Base-by-base conservation (phyloP, 345 rosid genomes). In the Excoecaria agallocha region DNA sequence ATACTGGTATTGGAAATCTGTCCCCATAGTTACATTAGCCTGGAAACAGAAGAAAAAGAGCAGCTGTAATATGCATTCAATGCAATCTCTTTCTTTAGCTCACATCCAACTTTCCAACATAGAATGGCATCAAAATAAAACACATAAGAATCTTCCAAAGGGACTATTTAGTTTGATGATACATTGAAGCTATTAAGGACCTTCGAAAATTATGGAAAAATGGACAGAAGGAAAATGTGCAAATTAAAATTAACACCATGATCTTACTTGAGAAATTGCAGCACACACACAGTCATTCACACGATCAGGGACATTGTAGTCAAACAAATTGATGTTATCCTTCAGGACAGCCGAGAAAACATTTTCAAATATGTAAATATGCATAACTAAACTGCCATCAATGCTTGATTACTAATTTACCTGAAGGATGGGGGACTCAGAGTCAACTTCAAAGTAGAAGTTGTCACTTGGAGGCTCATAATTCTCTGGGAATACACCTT, bases 21-120 rank as follows among this genome's bases (percentile, higher is more conserved):
- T 82, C 39, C 90, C 88, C 90, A 87, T 87, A 5, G 85, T 87
- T 71, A 87, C 61, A 68, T 87, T 87, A 68, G 88, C 90, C 90
- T 87, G 73, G 38, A 49, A 69, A 60, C 38, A 24, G 52, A 56
- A 65, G 61, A 64, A 20, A 54, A 52, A 52, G 25, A 39, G 49
- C 45, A 46, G 46, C 22, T 60, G 24, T 46, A 25, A 25, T 71
- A 71, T 59, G 67, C 67, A 25, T 45, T 7, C 37, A 46, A 38
- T 45, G 30, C 55, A 46, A 12, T 43, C 30, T 66, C 17, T 11
- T n/a, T 58, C 38, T 58, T 12, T 57, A 57, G 62, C 15, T 57
- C 57, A 25, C 12, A 46, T 48, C 43, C 52, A 45, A 15, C 24
- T 49, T 68, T 12, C 43, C 7, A 30, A 49, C 1, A 30, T 8